Conservation (phyloP, 805 yeast species). For the Metschnikowia drakensbergensis region DNA sequence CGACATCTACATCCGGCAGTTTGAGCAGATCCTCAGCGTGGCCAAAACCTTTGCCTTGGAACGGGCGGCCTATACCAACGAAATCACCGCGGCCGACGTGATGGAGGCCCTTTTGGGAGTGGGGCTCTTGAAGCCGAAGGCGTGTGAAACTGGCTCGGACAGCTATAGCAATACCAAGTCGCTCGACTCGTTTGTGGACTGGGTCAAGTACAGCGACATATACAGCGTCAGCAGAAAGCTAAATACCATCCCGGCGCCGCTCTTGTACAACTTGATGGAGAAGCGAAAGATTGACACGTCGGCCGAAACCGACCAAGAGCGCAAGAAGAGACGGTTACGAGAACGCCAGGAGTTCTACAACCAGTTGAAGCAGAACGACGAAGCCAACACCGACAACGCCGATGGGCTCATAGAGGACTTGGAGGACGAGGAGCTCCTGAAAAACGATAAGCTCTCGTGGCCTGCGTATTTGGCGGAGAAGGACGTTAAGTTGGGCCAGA, state of each 20-base stretch:
- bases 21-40: constrained; percentile 51
- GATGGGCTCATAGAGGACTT: constrained; percentile 20
- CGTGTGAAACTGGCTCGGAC: constrained; percentile 43
- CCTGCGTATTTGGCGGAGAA: constrained; percentile 36
- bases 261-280: constrained; percentile 34
- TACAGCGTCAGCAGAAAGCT: constrained; percentile 22
- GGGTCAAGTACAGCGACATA: constrained; percentile 32
- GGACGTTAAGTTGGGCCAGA: constrained; percentile 35
- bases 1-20: constrained; percentile 65
- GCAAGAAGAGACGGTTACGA: constrained; percentile 30
- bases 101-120: constrained; percentile 64
- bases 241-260: constrained; percentile 28
- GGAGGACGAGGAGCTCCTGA: constrained; percentile 22
- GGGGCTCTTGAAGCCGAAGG: constrained; percentile 55
- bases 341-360: constrained; percentile 40
- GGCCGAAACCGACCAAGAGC: constrained; percentile 34
- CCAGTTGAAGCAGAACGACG: constrained; percentile 30
- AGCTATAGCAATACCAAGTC: constrained; percentile 35
- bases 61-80: constrained; percentile 33
- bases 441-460: constrained; percentile 32
- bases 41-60: constrained; percentile 47
- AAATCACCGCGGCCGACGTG: constrained; percentile 60
- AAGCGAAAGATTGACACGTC: constrained; percentile 36
- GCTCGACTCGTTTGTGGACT: constrained; percentile 34
- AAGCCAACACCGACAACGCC: constrained; percentile 7